phyloP scores from a whole-genome alignment of 768 basidiomycete species.

The Tephrocybe sp. region DNA sequence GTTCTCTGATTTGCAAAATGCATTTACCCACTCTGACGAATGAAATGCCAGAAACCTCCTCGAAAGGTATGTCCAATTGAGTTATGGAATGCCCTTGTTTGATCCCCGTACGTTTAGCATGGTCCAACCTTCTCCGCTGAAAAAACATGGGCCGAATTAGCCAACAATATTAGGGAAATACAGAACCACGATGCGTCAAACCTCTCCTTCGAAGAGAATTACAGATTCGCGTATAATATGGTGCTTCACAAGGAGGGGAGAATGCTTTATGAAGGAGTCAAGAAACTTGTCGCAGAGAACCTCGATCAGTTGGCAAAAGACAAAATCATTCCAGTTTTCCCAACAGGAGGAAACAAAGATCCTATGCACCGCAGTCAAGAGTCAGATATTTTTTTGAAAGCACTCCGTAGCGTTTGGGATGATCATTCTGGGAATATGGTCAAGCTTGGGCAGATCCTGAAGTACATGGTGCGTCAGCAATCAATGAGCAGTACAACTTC shows the following conservation, averaged over 20 bases:
- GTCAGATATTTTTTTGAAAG: slow-evolving; percentile 83
- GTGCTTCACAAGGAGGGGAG: slow-evolving; percentile 30
- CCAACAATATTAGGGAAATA: slow-evolving; percentile 89
- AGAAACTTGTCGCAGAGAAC: slow-evolving; percentile 76
- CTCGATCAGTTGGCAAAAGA: slow-evolving; percentile 76
- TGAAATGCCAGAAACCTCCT: slow-evolving; percentile 42
- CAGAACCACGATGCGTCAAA: slow-evolving; percentile 90
- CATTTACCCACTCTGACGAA: slow-evolving; percentile 3
- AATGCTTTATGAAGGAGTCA: slow-evolving; percentile 84
- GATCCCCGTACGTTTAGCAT: slow-evolving; percentile 46
- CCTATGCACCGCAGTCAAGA: slow-evolving; percentile 77
- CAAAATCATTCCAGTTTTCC: slow-evolving; percentile 81
- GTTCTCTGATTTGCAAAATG: slow-evolving; percentile 21
- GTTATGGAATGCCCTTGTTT: not conserved
- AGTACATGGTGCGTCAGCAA: slow-evolving; percentile 81
- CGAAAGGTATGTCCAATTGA: slow-evolving; percentile 33
- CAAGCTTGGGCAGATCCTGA: slow-evolving; percentile 85
- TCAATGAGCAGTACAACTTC: not conserved
- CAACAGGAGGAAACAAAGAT: slow-evolving; percentile 65
- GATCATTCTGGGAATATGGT: slow-evolving; percentile 89
- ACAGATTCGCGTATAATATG: slow-evolving; percentile 24
- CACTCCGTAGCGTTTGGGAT: slow-evolving; percentile 85
- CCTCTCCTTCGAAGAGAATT: slow-evolving; percentile 64
- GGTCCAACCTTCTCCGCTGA: slow-evolving; percentile 76
- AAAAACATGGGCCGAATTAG: slow-evolving; percentile 80